phyloP scores from a whole-genome alignment of 768 basidiomycete species.

The Lactarius deliciosus region DNA sequence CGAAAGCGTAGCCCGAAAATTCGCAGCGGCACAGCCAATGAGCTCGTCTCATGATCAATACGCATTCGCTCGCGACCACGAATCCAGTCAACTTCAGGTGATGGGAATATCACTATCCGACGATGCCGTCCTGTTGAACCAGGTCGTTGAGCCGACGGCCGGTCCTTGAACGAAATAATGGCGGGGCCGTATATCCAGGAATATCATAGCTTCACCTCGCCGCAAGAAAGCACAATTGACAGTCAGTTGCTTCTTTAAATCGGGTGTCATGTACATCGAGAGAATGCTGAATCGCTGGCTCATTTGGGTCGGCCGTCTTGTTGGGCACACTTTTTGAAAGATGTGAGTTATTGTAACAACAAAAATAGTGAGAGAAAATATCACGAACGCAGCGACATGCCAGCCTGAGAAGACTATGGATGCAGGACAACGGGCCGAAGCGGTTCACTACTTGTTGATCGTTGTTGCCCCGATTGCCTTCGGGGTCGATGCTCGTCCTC shows the following conservation, averaged over 20 bases:
- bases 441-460: too few relatives aligned
- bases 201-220: not conserved
- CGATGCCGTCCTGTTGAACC: not conserved
- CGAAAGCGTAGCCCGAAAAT: too few relatives aligned
- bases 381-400: not conserved
- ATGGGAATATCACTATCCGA: not conserved
- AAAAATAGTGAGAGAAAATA: not conserved
- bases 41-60: too few relatives aligned
- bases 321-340: too few relatives aligned
- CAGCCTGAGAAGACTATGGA: too few relatives aligned
- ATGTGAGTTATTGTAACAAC: not conserved
- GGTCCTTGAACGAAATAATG: too few relatives aligned
- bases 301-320: too few relatives aligned
- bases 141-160: not conserved
- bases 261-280: not conserved
- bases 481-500: too few relatives aligned
- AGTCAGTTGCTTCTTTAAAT: not conserved
- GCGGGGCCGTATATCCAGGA: not conserved
- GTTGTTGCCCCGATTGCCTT: too few relatives aligned
- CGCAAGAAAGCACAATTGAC: not conserved
- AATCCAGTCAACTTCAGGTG: not conserved
- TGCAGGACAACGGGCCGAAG: too few relatives aligned
- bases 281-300: too few relatives aligned
- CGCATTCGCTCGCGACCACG: not conserved
- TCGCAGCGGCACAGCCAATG: too few relatives aligned